Conservation (phyloP, 805 yeast genomes). For the Starmera dryadoides region DNA sequence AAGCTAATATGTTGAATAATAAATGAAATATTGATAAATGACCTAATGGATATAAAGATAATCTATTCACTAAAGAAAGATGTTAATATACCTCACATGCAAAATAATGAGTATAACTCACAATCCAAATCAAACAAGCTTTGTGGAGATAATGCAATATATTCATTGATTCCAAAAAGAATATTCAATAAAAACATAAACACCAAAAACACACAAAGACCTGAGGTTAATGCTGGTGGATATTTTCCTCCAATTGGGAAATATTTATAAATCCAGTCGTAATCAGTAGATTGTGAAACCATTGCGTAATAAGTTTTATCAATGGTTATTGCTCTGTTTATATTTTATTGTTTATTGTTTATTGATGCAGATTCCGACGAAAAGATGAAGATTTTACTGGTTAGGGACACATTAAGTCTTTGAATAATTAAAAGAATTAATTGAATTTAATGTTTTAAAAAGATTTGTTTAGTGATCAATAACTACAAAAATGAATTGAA, state of each 20-base stretch:
- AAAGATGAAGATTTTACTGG: no score
- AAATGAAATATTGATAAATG: constrained; percentile 61
- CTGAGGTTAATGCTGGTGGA: constrained; percentile 59
- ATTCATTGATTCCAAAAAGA: constrained; percentile 22
- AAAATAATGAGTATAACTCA: constrained; percentile 9
- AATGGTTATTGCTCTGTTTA: not conserved
- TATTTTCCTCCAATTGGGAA: constrained; percentile 15
- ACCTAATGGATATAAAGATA: constrained; percentile 64
- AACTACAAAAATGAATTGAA: no score
- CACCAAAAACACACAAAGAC: constrained; percentile 48
- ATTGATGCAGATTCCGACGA: no score
- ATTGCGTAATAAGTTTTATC: no score
- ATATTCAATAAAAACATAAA: constrained; percentile 33
- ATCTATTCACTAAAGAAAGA: constrained; percentile 14
- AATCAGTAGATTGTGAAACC: no score
- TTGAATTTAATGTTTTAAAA: no score
- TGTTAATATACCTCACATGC: not conserved
- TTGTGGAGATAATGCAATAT: constrained; percentile 46
- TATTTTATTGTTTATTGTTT: not conserved
- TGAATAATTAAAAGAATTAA: no score
- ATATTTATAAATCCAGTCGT: not conserved
- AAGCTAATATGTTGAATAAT: constrained; percentile 46
- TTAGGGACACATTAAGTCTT: no score
- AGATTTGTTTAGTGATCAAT: no score
- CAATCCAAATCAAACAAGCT: constrained; percentile 41